A percentile compares a stretch with the other conserved stretches of the same genome.
Conservation (phyloP, 2,329 filamentous ascomycete species). For the Cladosporium phlei region DNA sequence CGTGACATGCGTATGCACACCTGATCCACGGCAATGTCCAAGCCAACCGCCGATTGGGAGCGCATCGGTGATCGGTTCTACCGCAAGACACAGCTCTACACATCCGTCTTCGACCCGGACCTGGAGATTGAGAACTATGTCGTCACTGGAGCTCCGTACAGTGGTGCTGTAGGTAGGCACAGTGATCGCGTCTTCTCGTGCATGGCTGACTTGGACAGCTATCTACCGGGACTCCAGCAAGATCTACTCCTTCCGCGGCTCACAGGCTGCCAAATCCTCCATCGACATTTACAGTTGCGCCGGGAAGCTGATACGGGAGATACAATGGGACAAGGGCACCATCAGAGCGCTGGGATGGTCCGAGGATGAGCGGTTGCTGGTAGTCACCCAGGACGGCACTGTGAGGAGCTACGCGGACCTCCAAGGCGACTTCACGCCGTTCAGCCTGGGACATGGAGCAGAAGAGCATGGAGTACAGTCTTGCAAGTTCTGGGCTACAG, state of each 20-base stretch:
- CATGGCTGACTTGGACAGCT: constrained; percentile 50
- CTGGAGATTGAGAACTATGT: constrained; percentile 93
- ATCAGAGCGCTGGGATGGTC: constrained; percentile 93
- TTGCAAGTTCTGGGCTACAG: constrained; percentile 87
- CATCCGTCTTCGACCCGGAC: constrained; percentile 85
- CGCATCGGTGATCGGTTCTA: constrained; percentile 90
- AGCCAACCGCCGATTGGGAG: constrained; percentile 87
- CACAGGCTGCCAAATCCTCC: constrained; percentile 67
- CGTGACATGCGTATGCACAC: background rate
- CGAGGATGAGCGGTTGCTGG: constrained; percentile 85
- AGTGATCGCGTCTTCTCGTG: constrained; percentile 2
- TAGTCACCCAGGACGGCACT: constrained; percentile 82
- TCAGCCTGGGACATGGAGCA: constrained; percentile 80
- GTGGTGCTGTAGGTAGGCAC: constrained; percentile 77
- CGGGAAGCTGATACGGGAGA: constrained; percentile 66
- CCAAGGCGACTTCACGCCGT: constrained; percentile 93
- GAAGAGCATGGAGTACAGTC: constrained; percentile 82
- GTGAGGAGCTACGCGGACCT: constrained; percentile 87
- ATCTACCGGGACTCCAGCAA: constrained; percentile 85
- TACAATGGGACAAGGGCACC: constrained; percentile 77
- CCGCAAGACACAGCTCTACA: constrained; percentile 90
- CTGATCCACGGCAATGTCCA: constrained; percentile 38
- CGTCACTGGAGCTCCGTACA: constrained; percentile 85
- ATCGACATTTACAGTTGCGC: constrained; percentile 95
- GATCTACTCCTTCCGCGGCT: constrained; percentile 69